Evolutionary conservation across 495 filamentous ascomycete genomes (phyloP), one percentile per base, ranked within the genome.

Genomic region (Rostrohypoxylon terebratum): DNA sequence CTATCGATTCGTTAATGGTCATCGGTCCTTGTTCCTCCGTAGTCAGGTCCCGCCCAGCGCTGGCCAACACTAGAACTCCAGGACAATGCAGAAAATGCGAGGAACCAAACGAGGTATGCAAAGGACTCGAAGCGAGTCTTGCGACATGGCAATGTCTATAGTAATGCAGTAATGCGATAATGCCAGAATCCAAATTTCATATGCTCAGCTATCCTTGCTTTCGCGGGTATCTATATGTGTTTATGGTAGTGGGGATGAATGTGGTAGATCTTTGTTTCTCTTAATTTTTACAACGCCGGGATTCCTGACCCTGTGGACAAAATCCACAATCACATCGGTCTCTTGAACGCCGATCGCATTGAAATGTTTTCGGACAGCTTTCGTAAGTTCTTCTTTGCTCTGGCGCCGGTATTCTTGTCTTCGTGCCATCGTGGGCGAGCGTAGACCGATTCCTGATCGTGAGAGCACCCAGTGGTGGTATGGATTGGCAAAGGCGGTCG

Each of bases 361-460:
- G 80, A 98, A 97, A 78, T 97, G 92, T 82, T 94, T 97, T 65
- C 94, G 83, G 23, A 96, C 93, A 9, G 91, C 85, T 63, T 90
- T 85, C n/a, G 93, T 92, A 38, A 98, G 85, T 72, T 94, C 87
- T 25, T 94, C 90, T 76, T 93, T 92, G 74, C 86, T 86, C 76
- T 95, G 88, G 59, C 92, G 85, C 54, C 91, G 78, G 59, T 88
- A 82, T 33, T 87, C 84, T 76, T 86, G 88, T 59, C 82, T 83
- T 59, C 87, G 77, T 54, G 88, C 89, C 85, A 93, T 92, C 18
- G 90, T 92, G n/a, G 91, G 90, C 0, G 90, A 92, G 71, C 86
- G 84, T 54, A 89, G 81, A 21, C 93, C 93, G 72, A 96, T 86
- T 53, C 92, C 89, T 3, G 87, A 83, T 67, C 87, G 88, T 4